Evolutionary conservation across 1,139 yeast species (phyloP).

Genomic region (Blastobotrys buckinghamii): DNA sequence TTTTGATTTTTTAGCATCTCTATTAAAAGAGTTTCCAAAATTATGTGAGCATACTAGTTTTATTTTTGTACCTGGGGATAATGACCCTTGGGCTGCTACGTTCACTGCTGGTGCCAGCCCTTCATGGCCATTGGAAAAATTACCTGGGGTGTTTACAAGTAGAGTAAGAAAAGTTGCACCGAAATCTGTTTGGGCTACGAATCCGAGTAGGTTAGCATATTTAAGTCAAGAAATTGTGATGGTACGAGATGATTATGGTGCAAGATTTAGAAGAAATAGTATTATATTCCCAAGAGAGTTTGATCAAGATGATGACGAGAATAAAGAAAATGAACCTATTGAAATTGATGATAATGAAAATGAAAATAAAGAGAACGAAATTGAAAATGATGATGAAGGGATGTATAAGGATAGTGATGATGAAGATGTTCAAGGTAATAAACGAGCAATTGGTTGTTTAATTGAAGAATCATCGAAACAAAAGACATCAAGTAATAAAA

Average conservation of each 20-base stretch:
- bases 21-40: conserved; percentile 45
- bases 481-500: conserved; percentile 15
- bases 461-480: conserved; percentile 15
- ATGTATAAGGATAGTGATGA: conserved; percentile 28
- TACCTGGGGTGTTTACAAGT: conserved; percentile 66
- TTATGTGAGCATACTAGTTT: conserved; percentile 40
- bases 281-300: conserved; percentile 40
- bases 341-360: not conserved
- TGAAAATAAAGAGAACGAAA: conserved; percentile 16
- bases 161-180: conserved; percentile 59
- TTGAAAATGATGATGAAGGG: conserved; percentile 24
- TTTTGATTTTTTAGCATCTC: conserved; percentile 64
- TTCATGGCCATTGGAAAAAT: conserved; percentile 61
- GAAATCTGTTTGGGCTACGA: conserved; percentile 65
- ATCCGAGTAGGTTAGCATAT: conserved; percentile 74
- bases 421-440: conserved; percentile 18
- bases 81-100: conserved; percentile 89
- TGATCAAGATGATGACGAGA: conserved; percentile 11
- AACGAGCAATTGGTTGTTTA: conserved; percentile 21
- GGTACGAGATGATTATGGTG: conserved; percentile 62
- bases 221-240: conserved; percentile 78
- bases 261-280: conserved; percentile 64
- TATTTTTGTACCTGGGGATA: conserved; percentile 76
- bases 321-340: not conserved
- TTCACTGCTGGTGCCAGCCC: conserved; percentile 62